Percentiles rank a stretch among this genome's conserved stretches.
phyloP scores from a whole-genome alignment of 2,329 filamentous ascomycete genomes.

The Penicillium sp. region DNA sequence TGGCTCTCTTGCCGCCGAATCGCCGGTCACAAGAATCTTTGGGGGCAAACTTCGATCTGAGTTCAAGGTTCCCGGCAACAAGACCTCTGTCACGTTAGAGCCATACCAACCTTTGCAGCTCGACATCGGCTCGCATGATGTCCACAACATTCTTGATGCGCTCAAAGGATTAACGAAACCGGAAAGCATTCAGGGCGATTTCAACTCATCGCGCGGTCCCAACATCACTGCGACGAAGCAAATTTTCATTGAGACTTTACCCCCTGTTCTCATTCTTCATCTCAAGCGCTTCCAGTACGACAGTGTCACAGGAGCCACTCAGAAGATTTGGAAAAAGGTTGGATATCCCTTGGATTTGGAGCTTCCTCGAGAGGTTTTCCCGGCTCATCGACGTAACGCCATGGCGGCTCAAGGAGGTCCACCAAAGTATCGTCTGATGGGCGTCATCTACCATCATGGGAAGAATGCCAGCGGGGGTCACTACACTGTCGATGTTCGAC shows the following conservation, averaged over 20 bases:
- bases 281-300: slow-evolving; percentile 98
- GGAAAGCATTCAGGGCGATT: slow-evolving; percentile 82
- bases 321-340: slow-evolving; percentile 98
- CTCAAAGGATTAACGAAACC: slow-evolving; percentile 78
- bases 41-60: slow-evolving; percentile 88
- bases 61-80: slow-evolving; percentile 78
- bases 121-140: slow-evolving; percentile 82
- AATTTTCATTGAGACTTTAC: slow-evolving; percentile 87
- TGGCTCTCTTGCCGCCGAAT: slow-evolving; percentile 68
- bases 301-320: slow-evolving; percentile 72
- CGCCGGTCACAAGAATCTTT: slow-evolving; percentile 91
- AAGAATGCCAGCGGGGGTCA: slow-evolving; percentile 95
- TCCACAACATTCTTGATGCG: slow-evolving; percentile 89
- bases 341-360: slow-evolving; percentile 94
- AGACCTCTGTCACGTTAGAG: slow-evolving; percentile 87
- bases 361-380: slow-evolving; percentile 85
- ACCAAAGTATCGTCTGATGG: slow-evolving; percentile 81
- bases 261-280: slow-evolving; percentile 88
- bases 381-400: slow-evolving; percentile 68
- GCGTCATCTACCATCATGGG: slow-evolving; percentile 94
- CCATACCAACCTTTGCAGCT: slow-evolving; percentile 93
- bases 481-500: slow-evolving; percentile 94
- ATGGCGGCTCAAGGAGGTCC: slow-evolving; percentile 65
- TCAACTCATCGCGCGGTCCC: slow-evolving; percentile 73
- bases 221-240: slow-evolving; percentile 84